A percentile compares a stretch with the other conserved stretches of the same genome.
phyloP scores from a whole-genome alignment of 2,329 filamentous ascomycete genomes.

The Pseudogymnoascus sp. region DNA sequence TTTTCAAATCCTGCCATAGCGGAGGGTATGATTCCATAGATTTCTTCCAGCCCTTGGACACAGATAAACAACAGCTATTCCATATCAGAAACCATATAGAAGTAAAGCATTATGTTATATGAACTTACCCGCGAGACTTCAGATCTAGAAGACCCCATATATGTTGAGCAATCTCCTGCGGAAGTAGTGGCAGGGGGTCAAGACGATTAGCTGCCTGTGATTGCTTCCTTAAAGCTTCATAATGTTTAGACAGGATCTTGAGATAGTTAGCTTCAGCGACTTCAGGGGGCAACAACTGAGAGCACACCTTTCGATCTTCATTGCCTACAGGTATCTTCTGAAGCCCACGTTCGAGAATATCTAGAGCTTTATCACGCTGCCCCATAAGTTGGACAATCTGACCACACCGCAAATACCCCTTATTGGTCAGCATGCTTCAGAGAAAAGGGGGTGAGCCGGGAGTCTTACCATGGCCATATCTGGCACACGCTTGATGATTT shows the following conservation, averaged over 20 bases:
- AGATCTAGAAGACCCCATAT: not conserved
- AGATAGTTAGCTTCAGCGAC: not conserved
- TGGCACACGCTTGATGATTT: slow-evolving; percentile 26
- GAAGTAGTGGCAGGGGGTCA: not conserved
- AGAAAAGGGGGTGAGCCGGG: not conserved
- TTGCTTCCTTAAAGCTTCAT: not conserved
- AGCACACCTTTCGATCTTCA: slow-evolving; percentile 21
- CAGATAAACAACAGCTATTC: not conserved
- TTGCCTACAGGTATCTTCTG: slow-evolving; percentile 25
- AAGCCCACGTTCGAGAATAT: slow-evolving; percentile 28
- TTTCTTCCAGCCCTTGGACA: slow-evolving; percentile 1
- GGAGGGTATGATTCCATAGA: not conserved
- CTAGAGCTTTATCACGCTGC: slow-evolving; percentile 23
- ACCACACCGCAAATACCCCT: slow-evolving; percentile 29
- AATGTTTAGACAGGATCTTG: not conserved
- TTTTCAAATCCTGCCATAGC: not conserved
- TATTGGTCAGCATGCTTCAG: not conserved
- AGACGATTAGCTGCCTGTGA: not conserved
- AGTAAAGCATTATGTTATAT: not conserved
- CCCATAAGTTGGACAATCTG: slow-evolving; percentile 25
- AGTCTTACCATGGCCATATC: slow-evolving; percentile 22
- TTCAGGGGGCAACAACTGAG: not conserved
- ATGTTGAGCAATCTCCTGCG: not conserved
- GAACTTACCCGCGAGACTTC: not conserved
- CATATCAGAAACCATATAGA: not conserved